A percentile compares a stretch with the other conserved stretches of the same genome.
Evolutionary conservation across 2,329 filamentous ascomycete genomes (phyloP).

Genomic region (Trichoderma endophyticum): DNA sequence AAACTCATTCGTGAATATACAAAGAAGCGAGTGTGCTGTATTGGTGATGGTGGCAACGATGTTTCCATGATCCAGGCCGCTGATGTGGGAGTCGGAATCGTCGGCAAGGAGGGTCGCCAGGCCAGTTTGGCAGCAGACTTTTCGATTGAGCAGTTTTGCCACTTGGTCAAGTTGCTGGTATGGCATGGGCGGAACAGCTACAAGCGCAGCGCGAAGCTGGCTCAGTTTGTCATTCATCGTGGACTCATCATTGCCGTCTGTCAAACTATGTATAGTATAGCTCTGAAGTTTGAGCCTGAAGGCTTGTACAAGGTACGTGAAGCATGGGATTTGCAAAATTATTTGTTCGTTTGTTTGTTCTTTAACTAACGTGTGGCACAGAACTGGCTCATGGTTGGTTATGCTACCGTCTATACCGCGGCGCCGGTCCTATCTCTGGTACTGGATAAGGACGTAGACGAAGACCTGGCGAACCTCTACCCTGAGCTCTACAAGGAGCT

Average conservation of each 20-base stretch:
- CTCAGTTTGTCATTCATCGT: slow-evolving; percentile 97
- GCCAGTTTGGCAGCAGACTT: slow-evolving; percentile 95
- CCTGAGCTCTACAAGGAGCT: slow-evolving; percentile 97
- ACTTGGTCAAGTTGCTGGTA: slow-evolving; percentile 93
- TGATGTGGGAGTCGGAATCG: slow-evolving; percentile 95
- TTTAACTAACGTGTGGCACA: slow-evolving; percentile 32
- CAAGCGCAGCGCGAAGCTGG: slow-evolving; percentile 91
- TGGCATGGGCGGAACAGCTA: slow-evolving; percentile 99
- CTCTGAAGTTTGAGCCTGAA: slow-evolving; percentile 86
- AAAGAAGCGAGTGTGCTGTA: slow-evolving; percentile 93
- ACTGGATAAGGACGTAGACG: slow-evolving; percentile 91
- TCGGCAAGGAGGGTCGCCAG: slow-evolving; percentile 95
- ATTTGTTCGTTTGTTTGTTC: neutral
- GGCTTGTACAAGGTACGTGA: slow-evolving; percentile 72
- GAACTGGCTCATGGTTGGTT: slow-evolving; percentile 95
- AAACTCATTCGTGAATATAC: slow-evolving; percentile 86
- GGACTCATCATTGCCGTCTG: slow-evolving; percentile 93
- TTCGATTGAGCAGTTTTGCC: slow-evolving; percentile 90
- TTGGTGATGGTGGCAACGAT: slow-evolving; percentile 96
- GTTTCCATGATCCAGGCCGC: slow-evolving; percentile 99
- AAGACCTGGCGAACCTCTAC: slow-evolving; percentile 88
- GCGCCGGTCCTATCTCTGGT: slow-evolving; percentile 89
- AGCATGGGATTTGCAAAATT: no score
- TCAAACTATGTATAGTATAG: slow-evolving; percentile 96
- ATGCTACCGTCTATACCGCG: slow-evolving; percentile 94